A percentile compares a stretch with the other conserved stretches of the same genome.
These are phyloP conservation scores for Xylaria bambusicola DNA, from an alignment of 495 filamentous ascomycete genomes.

Conservation along the genomic window DNA sequence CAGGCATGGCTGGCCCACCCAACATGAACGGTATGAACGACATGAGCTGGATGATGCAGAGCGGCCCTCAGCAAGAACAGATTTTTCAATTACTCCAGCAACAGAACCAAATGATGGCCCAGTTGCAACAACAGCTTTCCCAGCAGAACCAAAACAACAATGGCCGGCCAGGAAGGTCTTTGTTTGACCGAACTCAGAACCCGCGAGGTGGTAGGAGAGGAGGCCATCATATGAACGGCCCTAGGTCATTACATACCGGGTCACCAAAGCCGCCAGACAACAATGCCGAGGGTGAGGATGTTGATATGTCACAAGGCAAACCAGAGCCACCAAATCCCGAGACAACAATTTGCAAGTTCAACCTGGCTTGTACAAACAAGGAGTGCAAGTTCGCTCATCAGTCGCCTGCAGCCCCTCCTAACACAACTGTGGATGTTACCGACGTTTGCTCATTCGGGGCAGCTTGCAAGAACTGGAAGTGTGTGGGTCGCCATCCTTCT, in stretches of 20 bases:
- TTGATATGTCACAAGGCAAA: slow-evolving; percentile 53
- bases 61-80: slow-evolving; percentile 65
- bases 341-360: slow-evolving; percentile 79
- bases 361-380: slow-evolving; percentile 79
- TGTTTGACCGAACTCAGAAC: slow-evolving; percentile 74
- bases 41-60: slow-evolving; percentile 52
- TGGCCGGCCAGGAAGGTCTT: slow-evolving; percentile 56
- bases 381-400: slow-evolving; percentile 94
- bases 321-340: slow-evolving; percentile 54
- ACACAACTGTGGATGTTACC: slow-evolving; percentile 68
- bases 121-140: slow-evolving; percentile 64
- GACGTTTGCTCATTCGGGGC: slow-evolving; percentile 84
- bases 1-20: slow-evolving; percentile 40
- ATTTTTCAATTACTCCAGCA: slow-evolving; percentile 85
- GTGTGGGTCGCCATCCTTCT: slow-evolving; percentile 87
- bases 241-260: slow-evolving; percentile 30
- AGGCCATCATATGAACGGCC: slow-evolving; percentile 37
- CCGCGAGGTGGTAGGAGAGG: slow-evolving; percentile 44
- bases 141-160: slow-evolving; percentile 41
- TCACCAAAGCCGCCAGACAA: slow-evolving; percentile 26
- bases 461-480: slow-evolving; percentile 94
- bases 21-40: slow-evolving; percentile 45
- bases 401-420: slow-evolving; percentile 86
- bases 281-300: slow-evolving; percentile 44
- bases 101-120: slow-evolving; percentile 82